Base-by-base conservation (phyloP, 345 rosid genomes). In the Salix udensis region DNA sequence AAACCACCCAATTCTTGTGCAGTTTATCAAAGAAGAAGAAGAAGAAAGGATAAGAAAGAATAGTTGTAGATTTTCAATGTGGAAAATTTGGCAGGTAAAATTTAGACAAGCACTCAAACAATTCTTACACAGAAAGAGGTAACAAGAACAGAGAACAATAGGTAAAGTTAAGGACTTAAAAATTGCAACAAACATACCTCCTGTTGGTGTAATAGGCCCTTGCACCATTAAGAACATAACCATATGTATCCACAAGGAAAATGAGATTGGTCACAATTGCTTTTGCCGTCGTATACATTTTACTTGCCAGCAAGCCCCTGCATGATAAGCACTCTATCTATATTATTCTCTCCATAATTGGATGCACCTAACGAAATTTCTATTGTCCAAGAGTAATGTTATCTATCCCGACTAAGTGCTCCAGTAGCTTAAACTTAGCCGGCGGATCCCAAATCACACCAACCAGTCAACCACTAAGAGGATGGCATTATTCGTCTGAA, bases 221-320 rank as follows among this genome's bases (percentile, higher is more conserved):
- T 7, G 95, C 94, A 18, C 97, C 98, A 66, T 89, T 92, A 64
- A 89, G 91, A 48, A 81, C 97, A 82, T 85, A 84, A 12, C 99
- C 99, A 74, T 91, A 96, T 61, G 70, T 73, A 44, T 92, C 88
- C 21, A 94, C 74, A 21, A 92, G 86, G 58, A 80, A 89, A 83
- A 94, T 86, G 65, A 96, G 91, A 81, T 92, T 96, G 16, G 67
- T 83, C 80, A 87, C 97, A 34, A 94, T 82, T 14, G 89, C 81
- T 84, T 92, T 88, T 19, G 97, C 98, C 15, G 97, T 89, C 37
- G 76, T 84, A 34, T 90, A 80, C 98, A 94, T 96, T 82, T 96
- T 88, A 74, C 98, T 91, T 14, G 91, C 90, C 55, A 96, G 71
- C 86, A 96, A 85, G 24, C 99, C 98, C 87, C 97, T 96, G 84